phyloP scores from a whole-genome alignment of 2,329 filamentous ascomycete genomes.

The Macrophomina phaseolina region DNA sequence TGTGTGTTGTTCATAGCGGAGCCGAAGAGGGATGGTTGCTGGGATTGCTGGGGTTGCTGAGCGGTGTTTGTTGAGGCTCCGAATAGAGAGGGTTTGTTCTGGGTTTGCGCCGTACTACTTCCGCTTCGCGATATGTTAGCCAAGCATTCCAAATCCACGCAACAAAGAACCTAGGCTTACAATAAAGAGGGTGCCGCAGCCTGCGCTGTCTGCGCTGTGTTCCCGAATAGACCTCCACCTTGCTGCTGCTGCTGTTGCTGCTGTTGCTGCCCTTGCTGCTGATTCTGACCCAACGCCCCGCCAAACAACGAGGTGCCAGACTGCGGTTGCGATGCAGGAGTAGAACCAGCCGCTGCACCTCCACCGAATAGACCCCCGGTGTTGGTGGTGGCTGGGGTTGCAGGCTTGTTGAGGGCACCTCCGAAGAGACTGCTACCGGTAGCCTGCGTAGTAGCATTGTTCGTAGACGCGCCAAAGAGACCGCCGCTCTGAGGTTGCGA shows the following conservation, averaged over 20 bases:
- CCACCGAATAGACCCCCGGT: constrained; percentile 42
- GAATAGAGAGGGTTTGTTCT: constrained; percentile 42
- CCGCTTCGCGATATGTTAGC: constrained; percentile 43
- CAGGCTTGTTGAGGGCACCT: constrained; percentile 41
- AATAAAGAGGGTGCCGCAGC: constrained; percentile 43
- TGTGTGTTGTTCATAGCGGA: constrained; percentile 38
- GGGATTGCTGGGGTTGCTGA: constrained; percentile 29
- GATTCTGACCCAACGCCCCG: constrained; percentile 39
- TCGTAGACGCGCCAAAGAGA: constrained; percentile 33
- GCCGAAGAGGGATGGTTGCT: constrained; percentile 42
- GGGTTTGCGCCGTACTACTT: constrained; percentile 39
- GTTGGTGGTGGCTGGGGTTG: constrained; percentile 32
- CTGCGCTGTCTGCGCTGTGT: constrained; percentile 34
- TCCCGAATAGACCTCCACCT: constrained; percentile 43
- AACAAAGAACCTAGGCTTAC: constrained; percentile 44
- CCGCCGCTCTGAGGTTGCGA: constrained; percentile 35
- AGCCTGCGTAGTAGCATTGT: constrained; percentile 35
- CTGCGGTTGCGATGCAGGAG: constrained; percentile 29
- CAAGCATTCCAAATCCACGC: constrained; percentile 33
- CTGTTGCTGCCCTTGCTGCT: constrained; percentile 35
- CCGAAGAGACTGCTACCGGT: constrained; percentile 42
- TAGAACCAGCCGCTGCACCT: constrained; percentile 35
- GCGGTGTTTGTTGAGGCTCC: constrained; percentile 35
- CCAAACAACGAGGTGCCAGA: constrained; percentile 42
- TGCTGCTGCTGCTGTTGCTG: constrained; percentile 31